Percentiles rank a stretch among this genome's conserved stretches.
Evolutionary conservation across 225 moss, liverwort and hornwort species (phyloP).

Genomic region (Straminergon stramineum): DNA sequence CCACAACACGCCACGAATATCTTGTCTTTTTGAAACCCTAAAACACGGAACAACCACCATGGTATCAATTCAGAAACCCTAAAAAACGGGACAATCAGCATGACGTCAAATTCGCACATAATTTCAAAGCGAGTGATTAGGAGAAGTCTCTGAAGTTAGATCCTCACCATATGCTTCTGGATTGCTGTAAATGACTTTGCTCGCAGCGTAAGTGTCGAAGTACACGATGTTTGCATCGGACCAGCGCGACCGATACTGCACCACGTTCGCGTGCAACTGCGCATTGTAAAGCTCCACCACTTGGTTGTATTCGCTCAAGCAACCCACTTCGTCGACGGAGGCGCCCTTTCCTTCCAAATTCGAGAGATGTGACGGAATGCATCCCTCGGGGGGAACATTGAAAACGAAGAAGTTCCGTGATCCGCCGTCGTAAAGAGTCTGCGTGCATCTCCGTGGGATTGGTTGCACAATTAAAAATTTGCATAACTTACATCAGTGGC

Average conservation of each 20-base stretch:
- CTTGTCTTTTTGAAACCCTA: slow-evolving; percentile 13
- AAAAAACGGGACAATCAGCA: neutral
- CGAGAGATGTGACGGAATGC: slow-evolving; percentile 1
- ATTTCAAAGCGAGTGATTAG: neutral
- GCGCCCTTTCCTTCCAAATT: neutral
- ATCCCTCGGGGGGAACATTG: slow-evolving; percentile 8
- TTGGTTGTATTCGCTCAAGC: slow-evolving; percentile 17
- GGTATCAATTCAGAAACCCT: neutral
- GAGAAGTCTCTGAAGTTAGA: neutral
- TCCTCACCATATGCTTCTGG: slow-evolving; percentile 14
- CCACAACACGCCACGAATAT: slow-evolving; percentile 17
- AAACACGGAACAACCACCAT: neutral
- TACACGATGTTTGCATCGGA: slow-evolving; percentile 11
- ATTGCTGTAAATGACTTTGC: neutral
- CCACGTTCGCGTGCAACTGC: neutral
- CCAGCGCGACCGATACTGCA: slow-evolving; percentile 1
- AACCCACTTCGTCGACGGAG: slow-evolving; percentile 2
- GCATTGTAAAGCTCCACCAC: slow-evolving; percentile 8
- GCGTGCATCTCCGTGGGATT: neutral
- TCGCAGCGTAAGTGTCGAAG: slow-evolving; percentile 10
- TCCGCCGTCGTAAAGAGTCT: slow-evolving; percentile 3
- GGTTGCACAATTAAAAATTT: neutral
- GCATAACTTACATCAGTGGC: neutral
- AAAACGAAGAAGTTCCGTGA: slow-evolving; percentile 12
- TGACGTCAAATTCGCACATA: neutral